Conservation (phyloP, 192 early-diverging fungal species). For the Rhizophlyctis rosea region DNA sequence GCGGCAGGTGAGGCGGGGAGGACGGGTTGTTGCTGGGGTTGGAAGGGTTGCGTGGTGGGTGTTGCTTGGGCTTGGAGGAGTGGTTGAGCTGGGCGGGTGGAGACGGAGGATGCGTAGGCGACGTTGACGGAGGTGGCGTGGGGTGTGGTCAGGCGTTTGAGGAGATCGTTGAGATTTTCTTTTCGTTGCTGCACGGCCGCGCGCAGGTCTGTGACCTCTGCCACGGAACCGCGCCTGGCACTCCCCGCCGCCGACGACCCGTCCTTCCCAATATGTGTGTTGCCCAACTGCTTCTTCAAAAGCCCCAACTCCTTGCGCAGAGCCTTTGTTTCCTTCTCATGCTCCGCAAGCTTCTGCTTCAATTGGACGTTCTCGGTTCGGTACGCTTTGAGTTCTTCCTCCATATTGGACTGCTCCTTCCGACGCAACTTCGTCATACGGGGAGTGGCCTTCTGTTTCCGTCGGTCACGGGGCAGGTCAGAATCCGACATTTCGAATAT, state of each 20-base stretch:
- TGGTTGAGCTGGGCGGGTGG: too few relatives aligned
- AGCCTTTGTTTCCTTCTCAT: neutral
- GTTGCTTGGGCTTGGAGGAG: too few relatives aligned
- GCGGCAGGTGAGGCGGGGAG: neutral
- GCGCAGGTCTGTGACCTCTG: neutral
- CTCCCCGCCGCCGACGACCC: neutral
- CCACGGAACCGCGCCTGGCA: neutral
- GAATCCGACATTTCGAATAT: neutral
- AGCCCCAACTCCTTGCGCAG: neutral
- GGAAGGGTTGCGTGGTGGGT: too few relatives aligned
- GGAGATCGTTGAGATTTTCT: neutral
- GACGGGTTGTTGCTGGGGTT: too few relatives aligned
- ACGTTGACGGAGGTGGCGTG: neutral
- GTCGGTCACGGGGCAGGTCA: too few relatives aligned
- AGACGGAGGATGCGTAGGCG: neutral
- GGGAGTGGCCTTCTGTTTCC: neutral
- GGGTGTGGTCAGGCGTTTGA: neutral
- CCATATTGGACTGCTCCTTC: neutral
- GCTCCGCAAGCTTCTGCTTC: neutral
- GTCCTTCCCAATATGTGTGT: too few relatives aligned
- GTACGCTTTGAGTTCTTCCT: neutral
- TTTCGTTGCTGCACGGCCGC: neutral
- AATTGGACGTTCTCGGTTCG: neutral
- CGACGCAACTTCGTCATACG: neutral
- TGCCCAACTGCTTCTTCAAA: neutral